phyloP scores from a whole-genome alignment of 2,329 filamentous ascomycete species.

The Fusarium coffeatum region DNA sequence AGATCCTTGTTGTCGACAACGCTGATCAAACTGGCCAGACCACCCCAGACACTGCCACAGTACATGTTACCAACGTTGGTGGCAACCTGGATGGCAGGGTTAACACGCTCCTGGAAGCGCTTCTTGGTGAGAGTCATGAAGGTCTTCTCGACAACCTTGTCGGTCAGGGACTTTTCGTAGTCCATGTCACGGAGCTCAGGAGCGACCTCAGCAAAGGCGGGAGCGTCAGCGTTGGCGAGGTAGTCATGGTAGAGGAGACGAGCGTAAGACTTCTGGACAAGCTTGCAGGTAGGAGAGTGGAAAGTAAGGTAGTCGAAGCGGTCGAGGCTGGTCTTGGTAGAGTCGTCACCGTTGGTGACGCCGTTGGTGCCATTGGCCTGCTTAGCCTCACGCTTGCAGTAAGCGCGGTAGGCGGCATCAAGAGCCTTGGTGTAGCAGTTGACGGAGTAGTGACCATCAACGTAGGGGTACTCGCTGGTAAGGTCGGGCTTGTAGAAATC shows the following conservation, averaged over 20 bases:
- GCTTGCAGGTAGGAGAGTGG: conserved; percentile 88
- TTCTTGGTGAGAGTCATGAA: conserved; percentile 89
- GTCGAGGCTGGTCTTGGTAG: conserved; percentile 74
- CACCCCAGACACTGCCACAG: conserved; percentile 79
- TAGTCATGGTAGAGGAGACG: conserved; percentile 89
- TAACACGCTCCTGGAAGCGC: conserved; percentile 81
- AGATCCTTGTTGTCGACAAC: conserved; percentile 72
- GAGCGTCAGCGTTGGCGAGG: conserved; percentile 73
- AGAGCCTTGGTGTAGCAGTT: conserved; percentile 85
- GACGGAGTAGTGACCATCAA: conserved; percentile 85
- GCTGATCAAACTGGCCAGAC: conserved; percentile 76
- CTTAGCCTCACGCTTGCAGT: conserved; percentile 77
- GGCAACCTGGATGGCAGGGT: conserved; percentile 78
- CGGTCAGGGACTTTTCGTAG: conserved; percentile 81
- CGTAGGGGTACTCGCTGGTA: conserved; percentile 87
- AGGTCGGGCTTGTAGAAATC: conserved; percentile 93
- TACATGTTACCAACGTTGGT: conserved; percentile 80
- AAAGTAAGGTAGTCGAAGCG: conserved; percentile 87
- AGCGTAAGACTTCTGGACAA: conserved; percentile 86
- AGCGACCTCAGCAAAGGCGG: conserved; percentile 79
- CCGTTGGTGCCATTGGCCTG: conserved; percentile 69
- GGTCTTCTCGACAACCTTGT: conserved; percentile 87
- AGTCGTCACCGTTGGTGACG: conserved; percentile 57
- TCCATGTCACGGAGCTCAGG: conserved; percentile 81
- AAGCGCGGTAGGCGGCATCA: conserved; percentile 83